These are phyloP conservation scores for Naegleria lovaniensis DNA, from an alignment of 208 protist genomes.

Conservation along the genomic window DNA sequence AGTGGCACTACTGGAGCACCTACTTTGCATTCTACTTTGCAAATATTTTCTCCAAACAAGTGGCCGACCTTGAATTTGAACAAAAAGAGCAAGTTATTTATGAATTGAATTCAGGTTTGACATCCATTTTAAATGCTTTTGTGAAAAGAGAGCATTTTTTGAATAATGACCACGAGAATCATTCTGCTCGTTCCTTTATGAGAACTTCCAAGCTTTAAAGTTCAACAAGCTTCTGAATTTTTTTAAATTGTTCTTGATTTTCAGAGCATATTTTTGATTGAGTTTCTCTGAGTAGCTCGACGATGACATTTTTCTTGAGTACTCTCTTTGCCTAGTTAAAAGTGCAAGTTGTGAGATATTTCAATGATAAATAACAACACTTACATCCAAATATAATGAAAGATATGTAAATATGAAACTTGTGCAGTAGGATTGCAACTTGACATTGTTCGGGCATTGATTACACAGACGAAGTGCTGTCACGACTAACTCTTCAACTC, in stretches of 20 bases:
- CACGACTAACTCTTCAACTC: background rate
- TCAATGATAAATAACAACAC: background rate
- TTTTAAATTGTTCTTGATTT: too few species aligned
- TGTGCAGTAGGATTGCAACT: background rate
- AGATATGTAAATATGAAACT: background rate
- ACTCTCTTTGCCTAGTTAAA: too few species aligned
- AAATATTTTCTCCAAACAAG: background rate
- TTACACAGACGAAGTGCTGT: too few species aligned
- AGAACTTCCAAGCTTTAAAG: too few species aligned
- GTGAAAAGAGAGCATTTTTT: background rate
- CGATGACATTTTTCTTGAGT: too few species aligned
- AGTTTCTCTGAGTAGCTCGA: too few species aligned
- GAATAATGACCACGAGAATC: too few species aligned
- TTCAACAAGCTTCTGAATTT: too few species aligned
- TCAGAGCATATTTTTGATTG: too few species aligned
- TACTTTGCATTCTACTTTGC: background rate
- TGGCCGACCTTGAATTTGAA: background rate
- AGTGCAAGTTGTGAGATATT: too few species aligned
- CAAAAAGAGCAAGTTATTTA: background rate
- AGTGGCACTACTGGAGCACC: background rate
- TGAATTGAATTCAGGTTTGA: background rate
- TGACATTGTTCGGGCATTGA: too few species aligned
- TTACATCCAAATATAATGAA: background rate
- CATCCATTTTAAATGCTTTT: background rate
- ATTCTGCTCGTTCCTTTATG: too few species aligned